Percentiles rank a stretch among this genome's conserved stretches.
Evolutionary conservation across 345 rosid species (phyloP).

Genomic region (Stellera chamaejasme): DNA sequence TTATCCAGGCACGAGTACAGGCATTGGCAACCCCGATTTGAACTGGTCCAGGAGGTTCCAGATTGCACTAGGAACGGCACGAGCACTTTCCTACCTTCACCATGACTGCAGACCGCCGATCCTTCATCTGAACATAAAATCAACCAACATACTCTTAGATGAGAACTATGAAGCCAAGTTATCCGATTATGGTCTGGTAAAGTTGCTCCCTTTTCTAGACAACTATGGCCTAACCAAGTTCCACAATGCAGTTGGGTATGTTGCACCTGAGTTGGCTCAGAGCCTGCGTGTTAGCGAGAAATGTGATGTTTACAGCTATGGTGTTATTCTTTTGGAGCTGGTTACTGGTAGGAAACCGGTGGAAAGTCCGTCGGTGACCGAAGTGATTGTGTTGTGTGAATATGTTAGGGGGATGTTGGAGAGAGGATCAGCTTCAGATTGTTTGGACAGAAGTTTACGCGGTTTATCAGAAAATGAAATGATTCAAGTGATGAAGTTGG

Average conservation of each 20-base stretch:
- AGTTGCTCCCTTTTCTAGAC: constrained; percentile 76
- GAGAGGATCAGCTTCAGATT: constrained; percentile 71
- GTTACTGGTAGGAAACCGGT: constrained; percentile 91
- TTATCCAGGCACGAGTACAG: constrained; percentile 55
- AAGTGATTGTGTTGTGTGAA: constrained; percentile 73
- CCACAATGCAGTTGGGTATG: constrained; percentile 91
- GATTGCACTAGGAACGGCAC: constrained; percentile 82
- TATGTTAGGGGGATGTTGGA: constrained; percentile 70
- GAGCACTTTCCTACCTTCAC: constrained; percentile 86
- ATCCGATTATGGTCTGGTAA: constrained; percentile 80
- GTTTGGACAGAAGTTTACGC: constrained; percentile 68
- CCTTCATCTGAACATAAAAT: constrained; percentile 90
- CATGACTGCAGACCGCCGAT: constrained; percentile 83
- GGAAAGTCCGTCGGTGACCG: constrained; percentile 54
- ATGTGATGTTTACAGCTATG: constrained; percentile 86
- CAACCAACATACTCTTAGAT: constrained; percentile 76
- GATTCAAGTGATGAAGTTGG: constrained; percentile 91
- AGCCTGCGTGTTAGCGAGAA: constrained; percentile 71
- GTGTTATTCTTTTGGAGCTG: constrained; percentile 88
- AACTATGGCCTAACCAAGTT: constrained; percentile 59
- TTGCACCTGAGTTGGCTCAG: constrained; percentile 95
- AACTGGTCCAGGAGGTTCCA: constrained; percentile 80
- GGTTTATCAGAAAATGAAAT: constrained; percentile 81
- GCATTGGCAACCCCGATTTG: constrained; percentile 53
- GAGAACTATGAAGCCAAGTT: constrained; percentile 67